phyloP scores from a whole-genome alignment of 2,329 filamentous ascomycete species.

The Paraphaeosphaeria sporulosa region DNA sequence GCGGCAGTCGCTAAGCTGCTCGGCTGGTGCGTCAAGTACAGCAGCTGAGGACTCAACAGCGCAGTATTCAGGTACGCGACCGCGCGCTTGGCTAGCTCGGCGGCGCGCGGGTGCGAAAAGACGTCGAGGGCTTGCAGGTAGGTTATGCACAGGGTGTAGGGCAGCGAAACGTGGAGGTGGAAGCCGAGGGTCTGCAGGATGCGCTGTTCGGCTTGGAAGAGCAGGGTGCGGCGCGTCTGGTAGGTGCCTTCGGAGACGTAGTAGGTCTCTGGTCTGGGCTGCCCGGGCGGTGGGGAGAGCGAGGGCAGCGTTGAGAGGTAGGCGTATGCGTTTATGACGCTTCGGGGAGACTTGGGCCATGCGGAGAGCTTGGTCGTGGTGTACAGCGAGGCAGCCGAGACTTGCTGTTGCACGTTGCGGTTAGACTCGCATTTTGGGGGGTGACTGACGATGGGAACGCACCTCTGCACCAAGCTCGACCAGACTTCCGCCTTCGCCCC shows the following conservation, averaged over 20 bases:
- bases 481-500: constrained; percentile 60
- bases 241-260: constrained; percentile 79
- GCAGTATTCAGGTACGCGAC: constrained; percentile 86
- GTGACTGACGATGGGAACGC: constrained; percentile 45
- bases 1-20: constrained; percentile 84
- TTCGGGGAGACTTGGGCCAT: constrained; percentile 76
- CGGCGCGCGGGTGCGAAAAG: constrained; percentile 53
- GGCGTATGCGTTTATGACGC: constrained; percentile 83
- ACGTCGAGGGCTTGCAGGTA: constrained; percentile 91
- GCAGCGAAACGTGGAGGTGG: constrained; percentile 83
- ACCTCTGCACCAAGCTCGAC: constrained; percentile 64
- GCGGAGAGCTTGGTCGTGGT: constrained; percentile 83
- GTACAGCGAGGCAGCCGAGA: constrained; percentile 83
- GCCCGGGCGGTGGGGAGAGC: constrained; percentile 57
- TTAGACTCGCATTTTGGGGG: background rate
- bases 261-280: constrained; percentile 41
- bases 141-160: constrained; percentile 85
- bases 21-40: constrained; percentile 93
- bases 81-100: constrained; percentile 68
- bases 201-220: constrained; percentile 78
- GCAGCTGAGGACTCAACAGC: constrained; percentile 83
- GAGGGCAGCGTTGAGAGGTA: constrained; percentile 75
- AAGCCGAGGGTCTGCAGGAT: constrained; percentile 81
- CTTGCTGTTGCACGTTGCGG: constrained; percentile 65
- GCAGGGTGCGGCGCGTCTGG: constrained; percentile 66